Evolutionary conservation across 2,329 filamentous ascomycete genomes (phyloP), one percentile per base, ranked within the genome.

Genomic region (Fusarium sacchari): DNA sequence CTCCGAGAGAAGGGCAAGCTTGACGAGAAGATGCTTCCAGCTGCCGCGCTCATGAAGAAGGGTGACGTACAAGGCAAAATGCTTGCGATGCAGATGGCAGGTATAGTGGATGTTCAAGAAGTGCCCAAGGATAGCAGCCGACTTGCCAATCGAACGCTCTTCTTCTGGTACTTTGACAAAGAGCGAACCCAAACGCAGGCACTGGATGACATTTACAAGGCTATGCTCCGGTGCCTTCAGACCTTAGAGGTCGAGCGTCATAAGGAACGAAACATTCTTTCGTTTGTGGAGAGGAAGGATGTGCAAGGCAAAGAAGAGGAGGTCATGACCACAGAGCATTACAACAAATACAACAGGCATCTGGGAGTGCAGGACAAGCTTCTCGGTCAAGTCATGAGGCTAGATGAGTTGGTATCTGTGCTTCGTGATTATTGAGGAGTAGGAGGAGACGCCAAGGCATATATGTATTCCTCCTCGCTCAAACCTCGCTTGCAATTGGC

Each of bases 101-200:
- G 96, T 5, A 92, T 96, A 69, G 90, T 97, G 18, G 94, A 98
- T 75, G 90, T 97, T 11, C 96, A 99, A 81, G 96, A 99, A 84
- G 92, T 99, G 2, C 96, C 96, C 2, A 93, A 94, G 74, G 96
- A 98, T 78, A 92, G 92, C 73, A 92, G 91, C 70, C 92, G 95
- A 39, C 89, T 93, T 76, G 94, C 95, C 2, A 93, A 92, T 71
- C 91, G 94, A 59, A 97, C 95, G 1, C 88, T 97, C 30, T 98
- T 95, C 81, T 89, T 98, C 63, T 98, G 95, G 92, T 97, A 91
- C 85, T 97, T 94, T 81, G 95, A 98, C 79, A 86, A 89, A 17
- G 90, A 94, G 50, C 89, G 93, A 52, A 92, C 93, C 12, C 86
- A 91, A 55, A 87, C 88, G 26, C 89, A 92, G 69, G 84, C 97